Evolutionary conservation across 2,329 filamentous ascomycete genomes (phyloP), one percentile per base, ranked within the genome.

Genomic region (Aspergillus aculeatus): DNA sequence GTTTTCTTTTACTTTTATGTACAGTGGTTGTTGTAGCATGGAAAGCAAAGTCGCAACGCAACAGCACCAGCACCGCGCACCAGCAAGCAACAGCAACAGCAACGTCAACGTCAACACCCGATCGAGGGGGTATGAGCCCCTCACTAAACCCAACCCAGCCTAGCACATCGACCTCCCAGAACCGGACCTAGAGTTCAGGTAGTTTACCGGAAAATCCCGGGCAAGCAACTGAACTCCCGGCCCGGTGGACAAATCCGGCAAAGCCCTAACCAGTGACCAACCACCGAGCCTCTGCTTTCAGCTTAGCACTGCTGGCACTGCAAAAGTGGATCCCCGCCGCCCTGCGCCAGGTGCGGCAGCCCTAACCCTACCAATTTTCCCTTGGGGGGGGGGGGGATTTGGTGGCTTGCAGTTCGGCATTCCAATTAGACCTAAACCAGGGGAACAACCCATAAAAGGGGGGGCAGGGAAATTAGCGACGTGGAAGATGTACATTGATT

Each of bases 201-300:
- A 5, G 4, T 47, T 16, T 16, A 49, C 47, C 21, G 5, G 9
- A 21, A 53, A 56, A 59, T 64, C 50, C 56, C 53, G 62, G 64
- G 64, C 5, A 44, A 48, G 29, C 23, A 41, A 12, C 29, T 23
- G 35, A 50, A 47, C 26, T 29, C 7, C 26, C 7, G 26, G 10
- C 31, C 50, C 65, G 66, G 69, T 64, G 66, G 63, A 58, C 66
- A 62, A 62, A 65, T 69, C 62, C 60, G 57, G 63, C 50, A 57
- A 66, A 61, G 57, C 55, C 62, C 48, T 51, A 59, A 16, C 9
- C 16, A 26, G 2, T 49, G n/a, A 24, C 16, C 52, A 50, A 68
- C 59, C 68, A 69, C 69, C 63, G 67, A 65, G 24, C 11, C 26
- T 23, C 53, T 21, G 41, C 10, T 16, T 35, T 31, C n/a, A 31